Base-by-base conservation (phyloP, 805 yeast genomes). In the Yarrowia bubula region DNA sequence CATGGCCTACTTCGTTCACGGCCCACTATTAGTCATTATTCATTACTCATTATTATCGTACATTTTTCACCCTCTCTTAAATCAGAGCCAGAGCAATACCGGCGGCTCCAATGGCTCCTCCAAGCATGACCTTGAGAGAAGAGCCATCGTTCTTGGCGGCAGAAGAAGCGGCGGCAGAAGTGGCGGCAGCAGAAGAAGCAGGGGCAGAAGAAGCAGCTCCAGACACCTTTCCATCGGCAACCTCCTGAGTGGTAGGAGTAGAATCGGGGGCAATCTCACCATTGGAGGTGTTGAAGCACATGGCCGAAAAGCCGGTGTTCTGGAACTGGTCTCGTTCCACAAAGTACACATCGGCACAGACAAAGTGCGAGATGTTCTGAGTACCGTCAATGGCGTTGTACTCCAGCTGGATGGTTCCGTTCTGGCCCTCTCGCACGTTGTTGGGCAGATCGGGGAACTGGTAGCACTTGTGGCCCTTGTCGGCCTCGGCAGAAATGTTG, bases 161-260 rank as follows among this genome's bases (percentile, higher is more conserved):
- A 53, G 90, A 95, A 78, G 89, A 73, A n/a, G 88, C 96, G 67
- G 82, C 75, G 48, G 84, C 89, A 2, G 96, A 95, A 38, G 97
- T 90, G 74, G 85, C 83, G 72, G 87, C 78, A 11, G 89, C 78
- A 50, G 88, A 87, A 64, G 88, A 90, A 58, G 87, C 86, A 42
- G 71, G 65, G 32, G 68, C 61, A 55, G 69, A 68, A 28, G 48
- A 18, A 32, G 64, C 33, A 33, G 62, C 28, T 10, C 9, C 35
- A n/a, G 66, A 51, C 11, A 38, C 1, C 43, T 37, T 38, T 6
- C 58, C 58, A 18, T 51, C 58, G 14, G 58, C 58, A 37, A 51
- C 58, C 43, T 51, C 58, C 58, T 51, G 58, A 14, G 58, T 51
- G 35, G 58, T 51, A 38, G 73, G 69, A 13, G 75, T 75, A 35